Evolutionary conservation across 2,329 filamentous ascomycete genomes (phyloP).

Genomic region (Aspergillus arachidicola): DNA sequence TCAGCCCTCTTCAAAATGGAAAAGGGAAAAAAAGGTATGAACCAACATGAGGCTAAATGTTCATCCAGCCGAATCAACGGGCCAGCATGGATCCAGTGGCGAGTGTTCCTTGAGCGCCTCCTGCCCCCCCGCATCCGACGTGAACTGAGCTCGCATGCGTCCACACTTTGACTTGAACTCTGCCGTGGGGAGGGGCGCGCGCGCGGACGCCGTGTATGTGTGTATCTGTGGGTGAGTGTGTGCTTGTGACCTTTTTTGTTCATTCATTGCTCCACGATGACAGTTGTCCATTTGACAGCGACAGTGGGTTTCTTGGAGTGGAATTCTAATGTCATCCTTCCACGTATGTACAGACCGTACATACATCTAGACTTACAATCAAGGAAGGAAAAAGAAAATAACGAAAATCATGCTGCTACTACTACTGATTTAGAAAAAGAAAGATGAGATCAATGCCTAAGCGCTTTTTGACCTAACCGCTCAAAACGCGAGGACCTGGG

Average conservation of each 20-base stretch:
- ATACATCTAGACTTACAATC: not conserved
- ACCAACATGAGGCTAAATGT: conserved; percentile 1
- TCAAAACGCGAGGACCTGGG: not conserved
- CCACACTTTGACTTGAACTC: not conserved
- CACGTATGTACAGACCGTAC: not conserved
- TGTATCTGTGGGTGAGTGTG: not conserved
- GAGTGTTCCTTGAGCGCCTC: not conserved
- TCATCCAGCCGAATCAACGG: not conserved
- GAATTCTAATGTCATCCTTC: not conserved
- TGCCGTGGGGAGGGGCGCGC: not conserved
- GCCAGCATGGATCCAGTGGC: not conserved
- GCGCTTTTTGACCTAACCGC: conserved; percentile 1
- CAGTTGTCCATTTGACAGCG: conserved; percentile 3
- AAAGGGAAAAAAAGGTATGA: not conserved
- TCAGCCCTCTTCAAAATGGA: not conserved
- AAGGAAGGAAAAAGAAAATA: not conserved
- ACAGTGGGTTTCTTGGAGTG: not conserved
- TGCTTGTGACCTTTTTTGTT: not conserved
- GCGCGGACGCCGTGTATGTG: not conserved
- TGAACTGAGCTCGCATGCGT: not conserved
- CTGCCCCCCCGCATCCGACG: not conserved
- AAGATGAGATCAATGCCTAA: not conserved
- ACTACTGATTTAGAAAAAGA: not conserved
- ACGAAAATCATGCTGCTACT: too few relatives aligned
- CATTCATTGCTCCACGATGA: not conserved